Percentiles rank a stretch among this genome's conserved stretches.
These are phyloP conservation scores for Acrodontium crateriforme DNA, from an alignment of 2,329 filamentous ascomycete species.

Conservation along the genomic window DNA sequence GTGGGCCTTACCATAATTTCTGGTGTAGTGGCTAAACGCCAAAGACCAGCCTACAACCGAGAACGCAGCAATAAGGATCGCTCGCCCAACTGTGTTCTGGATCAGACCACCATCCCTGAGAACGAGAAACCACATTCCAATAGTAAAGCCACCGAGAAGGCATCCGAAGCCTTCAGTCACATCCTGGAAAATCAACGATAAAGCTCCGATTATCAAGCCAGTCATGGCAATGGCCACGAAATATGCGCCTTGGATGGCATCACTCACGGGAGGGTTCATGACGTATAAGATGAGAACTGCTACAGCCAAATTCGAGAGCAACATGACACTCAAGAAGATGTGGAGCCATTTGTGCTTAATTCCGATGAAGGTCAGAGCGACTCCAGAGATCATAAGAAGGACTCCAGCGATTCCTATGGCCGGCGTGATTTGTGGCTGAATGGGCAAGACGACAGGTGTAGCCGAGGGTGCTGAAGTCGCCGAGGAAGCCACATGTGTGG, in stretches of 20 bases:
- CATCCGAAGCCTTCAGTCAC: constrained; percentile 76
- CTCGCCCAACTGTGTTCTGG: constrained; percentile 45
- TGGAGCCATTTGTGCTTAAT: constrained; percentile 68
- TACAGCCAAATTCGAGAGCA: constrained; percentile 57
- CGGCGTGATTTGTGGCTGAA: constrained; percentile 63
- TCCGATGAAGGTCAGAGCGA: constrained; percentile 58
- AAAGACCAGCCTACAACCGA: constrained; percentile 54
- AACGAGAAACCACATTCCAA: constrained; percentile 82
- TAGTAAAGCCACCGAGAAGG: constrained; percentile 70
- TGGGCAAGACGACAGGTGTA: constrained; percentile 48
- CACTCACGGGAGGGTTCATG: constrained; percentile 62
- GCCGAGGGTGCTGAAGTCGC: too few species aligned
- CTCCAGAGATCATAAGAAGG: constrained; percentile 60
- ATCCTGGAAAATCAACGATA: constrained; percentile 68
- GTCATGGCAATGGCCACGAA: constrained; percentile 64
- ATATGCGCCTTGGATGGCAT: constrained; percentile 73
- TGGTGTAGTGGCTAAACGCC: constrained; percentile 66
- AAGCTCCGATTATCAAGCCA: constrained; percentile 57
- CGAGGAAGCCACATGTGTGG: constrained; percentile 1
- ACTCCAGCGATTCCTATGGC: constrained; percentile 67
- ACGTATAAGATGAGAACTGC: constrained; percentile 77
- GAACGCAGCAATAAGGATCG: constrained; percentile 63
- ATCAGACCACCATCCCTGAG: constrained; percentile 65
- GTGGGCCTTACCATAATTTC: too few species aligned
- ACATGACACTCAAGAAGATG: constrained; percentile 66